Conservation (phyloP, 2,329 filamentous ascomycete species). For the Lanzia echinophila region DNA sequence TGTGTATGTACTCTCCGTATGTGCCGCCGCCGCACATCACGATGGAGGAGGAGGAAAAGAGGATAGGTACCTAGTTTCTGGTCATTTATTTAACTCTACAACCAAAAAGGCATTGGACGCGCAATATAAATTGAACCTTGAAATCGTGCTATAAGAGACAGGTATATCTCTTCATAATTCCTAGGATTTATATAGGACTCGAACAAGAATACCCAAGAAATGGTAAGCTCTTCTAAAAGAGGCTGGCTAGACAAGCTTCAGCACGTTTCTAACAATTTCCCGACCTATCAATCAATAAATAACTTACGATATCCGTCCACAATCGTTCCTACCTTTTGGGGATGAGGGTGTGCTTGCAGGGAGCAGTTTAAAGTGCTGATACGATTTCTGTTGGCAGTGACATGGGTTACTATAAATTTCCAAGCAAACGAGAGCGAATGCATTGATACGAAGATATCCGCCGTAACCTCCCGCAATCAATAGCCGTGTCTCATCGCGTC, state of each 20-base stretch:
- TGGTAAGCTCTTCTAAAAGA: neutral
- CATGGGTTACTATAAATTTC: neutral
- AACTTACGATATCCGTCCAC: neutral
- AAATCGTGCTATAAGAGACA: no score
- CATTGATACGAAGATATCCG: neutral
- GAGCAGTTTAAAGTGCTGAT: no score
- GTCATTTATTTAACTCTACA: no score
- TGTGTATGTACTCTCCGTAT: no score
- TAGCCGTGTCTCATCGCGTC: slow-evolving; percentile 14
- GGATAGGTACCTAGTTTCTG: no score
- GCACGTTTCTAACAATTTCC: slow-evolving; percentile 5
- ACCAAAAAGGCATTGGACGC: no score
- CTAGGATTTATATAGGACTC: no score
- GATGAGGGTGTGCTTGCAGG: neutral
- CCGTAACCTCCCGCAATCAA: slow-evolving; percentile 10
- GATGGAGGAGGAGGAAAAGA: no score
- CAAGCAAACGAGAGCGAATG: neutral
- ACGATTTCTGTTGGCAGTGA: neutral
- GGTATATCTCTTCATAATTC: neutral
- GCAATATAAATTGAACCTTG: neutral
- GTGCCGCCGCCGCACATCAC: no score
- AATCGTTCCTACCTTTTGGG: neutral
- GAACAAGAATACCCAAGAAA: neutral
- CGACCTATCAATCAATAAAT: slow-evolving; percentile 1
- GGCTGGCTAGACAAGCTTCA: slow-evolving; percentile 11